Evolutionary conservation across 192 early-diverging fungal species (phyloP).

Genomic region (Coemansia sp.): DNA sequence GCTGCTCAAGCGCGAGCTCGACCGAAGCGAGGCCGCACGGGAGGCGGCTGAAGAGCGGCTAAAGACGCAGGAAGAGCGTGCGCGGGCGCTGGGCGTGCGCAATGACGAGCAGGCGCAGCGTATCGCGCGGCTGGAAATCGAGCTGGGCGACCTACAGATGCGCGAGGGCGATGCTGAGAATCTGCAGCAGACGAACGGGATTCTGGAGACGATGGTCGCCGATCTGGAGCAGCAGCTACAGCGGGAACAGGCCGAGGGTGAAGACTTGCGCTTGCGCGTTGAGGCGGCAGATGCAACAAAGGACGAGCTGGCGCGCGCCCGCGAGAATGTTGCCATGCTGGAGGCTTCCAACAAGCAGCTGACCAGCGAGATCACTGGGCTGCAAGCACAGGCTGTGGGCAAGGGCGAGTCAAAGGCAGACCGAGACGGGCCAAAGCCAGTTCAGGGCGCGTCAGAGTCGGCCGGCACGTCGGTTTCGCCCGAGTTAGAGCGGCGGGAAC

Average conservation of each 20-base stretch:
- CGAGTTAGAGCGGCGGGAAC: not conserved
- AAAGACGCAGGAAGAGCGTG: slow-evolving; percentile 16
- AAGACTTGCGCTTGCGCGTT: slow-evolving; percentile 20
- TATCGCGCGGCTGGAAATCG: slow-evolving; percentile 32
- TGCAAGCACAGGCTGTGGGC: not conserved
- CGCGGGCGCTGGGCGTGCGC: slow-evolving; percentile 2
- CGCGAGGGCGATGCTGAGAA: not conserved
- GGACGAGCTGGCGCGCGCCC: not conserved
- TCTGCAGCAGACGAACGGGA: not conserved
- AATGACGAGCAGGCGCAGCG: slow-evolving; percentile 40
- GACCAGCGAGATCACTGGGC: not conserved
- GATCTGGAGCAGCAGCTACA: slow-evolving; percentile 16
- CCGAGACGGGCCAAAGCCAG: not conserved
- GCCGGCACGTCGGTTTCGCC: not conserved
- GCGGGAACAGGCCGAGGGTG: slow-evolving; percentile 11
- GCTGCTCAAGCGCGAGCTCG: slow-evolving; percentile 24
- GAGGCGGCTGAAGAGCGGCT: not conserved
- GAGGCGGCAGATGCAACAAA: slow-evolving; percentile 12
- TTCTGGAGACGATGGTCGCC: slow-evolving; percentile 7
- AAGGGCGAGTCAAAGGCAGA: not conserved
- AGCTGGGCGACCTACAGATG: slow-evolving; percentile 27
- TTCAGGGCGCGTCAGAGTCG: not conserved
- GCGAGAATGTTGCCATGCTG: not conserved
- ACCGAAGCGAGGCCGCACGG: slow-evolving; percentile 12
- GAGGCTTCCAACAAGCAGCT: not conserved